Percentiles rank a stretch among this genome's conserved stretches.
These are phyloP conservation scores for Meyerozyma sp. DNA, from an alignment of 1,139 yeast genomes.

Conservation along the genomic window DNA sequence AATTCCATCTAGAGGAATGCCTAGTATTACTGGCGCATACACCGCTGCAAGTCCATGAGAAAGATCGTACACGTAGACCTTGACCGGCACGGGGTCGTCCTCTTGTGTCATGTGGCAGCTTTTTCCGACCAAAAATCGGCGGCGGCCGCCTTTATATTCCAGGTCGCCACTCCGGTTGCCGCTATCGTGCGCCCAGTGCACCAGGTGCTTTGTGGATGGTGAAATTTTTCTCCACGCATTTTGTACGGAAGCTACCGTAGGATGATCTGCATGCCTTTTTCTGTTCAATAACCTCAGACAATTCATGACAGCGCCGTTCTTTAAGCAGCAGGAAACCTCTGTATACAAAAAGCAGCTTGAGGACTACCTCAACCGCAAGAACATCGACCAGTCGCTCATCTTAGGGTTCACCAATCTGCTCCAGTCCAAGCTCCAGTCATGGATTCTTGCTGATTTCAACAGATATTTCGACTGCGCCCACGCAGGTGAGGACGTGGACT, in stretches of 20 bases:
- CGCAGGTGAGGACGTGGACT: slow-evolving; percentile 8
- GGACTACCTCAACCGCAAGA: slow-evolving; percentile 24
- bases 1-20: slow-evolving; percentile 51
- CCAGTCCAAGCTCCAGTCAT: slow-evolving; percentile 36
- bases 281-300: background rate
- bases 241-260: background rate
- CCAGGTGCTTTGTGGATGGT: background rate
- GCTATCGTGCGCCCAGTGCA: background rate
- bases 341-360: slow-evolving; percentile 23
- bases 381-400: slow-evolving; percentile 38
- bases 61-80: slow-evolving; percentile 62
- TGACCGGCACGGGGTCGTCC: slow-evolving; percentile 24
- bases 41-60: slow-evolving; percentile 43
- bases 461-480: slow-evolving; percentile 15
- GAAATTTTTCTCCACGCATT: background rate
- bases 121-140: background rate
- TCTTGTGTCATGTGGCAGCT: background rate
- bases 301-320: background rate
- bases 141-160: background rate
- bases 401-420: slow-evolving; percentile 39
- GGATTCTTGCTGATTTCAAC: slow-evolving; percentile 32
- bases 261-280: background rate
- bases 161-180: background rate
- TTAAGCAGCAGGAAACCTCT: slow-evolving; percentile 16
- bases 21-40: slow-evolving; percentile 41